Evolutionary conservation across 1,284 basidiomycete species (phyloP).

Genomic region (Abortiporus biennis): DNA sequence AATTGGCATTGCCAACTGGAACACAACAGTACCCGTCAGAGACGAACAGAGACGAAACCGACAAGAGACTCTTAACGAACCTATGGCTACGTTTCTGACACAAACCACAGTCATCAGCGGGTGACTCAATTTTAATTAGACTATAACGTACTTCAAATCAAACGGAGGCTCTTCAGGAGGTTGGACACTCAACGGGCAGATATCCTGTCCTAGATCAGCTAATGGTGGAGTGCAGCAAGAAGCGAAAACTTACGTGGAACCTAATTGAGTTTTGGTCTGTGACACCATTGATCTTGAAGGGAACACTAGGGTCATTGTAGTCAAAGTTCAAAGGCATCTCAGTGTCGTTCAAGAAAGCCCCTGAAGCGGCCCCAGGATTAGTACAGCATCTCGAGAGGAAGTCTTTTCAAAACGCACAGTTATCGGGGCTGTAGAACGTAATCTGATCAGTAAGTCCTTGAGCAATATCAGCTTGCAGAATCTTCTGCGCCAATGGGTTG

Average conservation of each 20-base stretch:
- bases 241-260: conserved; percentile 36
- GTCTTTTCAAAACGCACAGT: conserved; percentile 32
- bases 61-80: neutral
- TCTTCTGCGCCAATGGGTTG: conserved; percentile 51
- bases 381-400: no score
- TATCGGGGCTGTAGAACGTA: conserved; percentile 42
- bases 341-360: conserved; percentile 50
- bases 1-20: conserved; percentile 44
- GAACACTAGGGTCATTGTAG: conserved; percentile 42
- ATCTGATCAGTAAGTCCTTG: conserved; percentile 31
- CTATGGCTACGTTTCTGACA: conserved; percentile 1
- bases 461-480: conserved; percentile 44
- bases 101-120: neutral
- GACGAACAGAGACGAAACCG: conserved; percentile 5
- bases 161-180: conserved; percentile 49
- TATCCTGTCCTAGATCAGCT: conserved; percentile 26
- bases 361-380: no score
- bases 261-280: conserved; percentile 50
- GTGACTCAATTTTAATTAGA: neutral
- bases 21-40: conserved; percentile 42
- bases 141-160: conserved; percentile 35
- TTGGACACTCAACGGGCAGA: conserved; percentile 33
- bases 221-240: no score
- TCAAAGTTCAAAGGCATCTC: conserved; percentile 36
- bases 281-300: conserved; percentile 41